Conservation (phyloP, 2,329 filamentous ascomycete genomes). For the Zasmidium angulare region DNA sequence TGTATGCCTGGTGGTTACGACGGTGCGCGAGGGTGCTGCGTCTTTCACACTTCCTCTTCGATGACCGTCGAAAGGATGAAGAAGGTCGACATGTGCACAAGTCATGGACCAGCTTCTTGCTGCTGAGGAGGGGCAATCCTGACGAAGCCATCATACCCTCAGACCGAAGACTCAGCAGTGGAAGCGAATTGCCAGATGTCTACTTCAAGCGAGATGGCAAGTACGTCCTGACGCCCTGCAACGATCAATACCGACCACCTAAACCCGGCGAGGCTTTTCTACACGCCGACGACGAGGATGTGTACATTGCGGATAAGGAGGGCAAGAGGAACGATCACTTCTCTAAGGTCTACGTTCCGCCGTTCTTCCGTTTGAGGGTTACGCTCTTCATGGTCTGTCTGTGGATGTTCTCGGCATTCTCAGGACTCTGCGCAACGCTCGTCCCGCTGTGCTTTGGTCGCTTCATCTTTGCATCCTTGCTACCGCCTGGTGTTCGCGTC, state of each 20-base stretch:
- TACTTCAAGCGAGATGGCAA: slow-evolving; percentile 69
- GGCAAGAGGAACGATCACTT: slow-evolving; percentile 45
- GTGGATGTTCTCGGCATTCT: slow-evolving; percentile 89
- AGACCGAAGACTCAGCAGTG: slow-evolving; percentile 14
- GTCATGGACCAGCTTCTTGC: slow-evolving; percentile 31
- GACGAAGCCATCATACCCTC: slow-evolving; percentile 7
- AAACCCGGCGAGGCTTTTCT: slow-evolving; percentile 81
- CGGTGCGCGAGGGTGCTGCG: slow-evolving; percentile 76
- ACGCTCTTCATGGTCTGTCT: slow-evolving; percentile 84
- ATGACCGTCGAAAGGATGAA: slow-evolving; percentile 76
- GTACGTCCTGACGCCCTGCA: slow-evolving; percentile 90
- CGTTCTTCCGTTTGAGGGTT: slow-evolving; percentile 76
- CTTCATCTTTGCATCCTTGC: slow-evolving; percentile 68
- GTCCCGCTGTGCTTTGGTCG: slow-evolving; percentile 84
- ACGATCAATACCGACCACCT: slow-evolving; percentile 90
- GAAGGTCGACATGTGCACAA: slow-evolving; percentile 59
- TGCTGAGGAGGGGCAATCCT: slow-evolving; percentile 16
- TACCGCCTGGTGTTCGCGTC: slow-evolving; percentile 70
- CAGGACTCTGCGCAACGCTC: slow-evolving; percentile 81
- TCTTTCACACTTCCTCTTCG: slow-evolving; percentile 90
- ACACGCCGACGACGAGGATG: slow-evolving; percentile 64
- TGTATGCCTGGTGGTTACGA: slow-evolving; percentile 97
- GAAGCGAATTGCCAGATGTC: slow-evolving; percentile 30
- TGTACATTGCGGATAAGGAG: slow-evolving; percentile 34
- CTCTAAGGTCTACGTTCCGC: slow-evolving; percentile 70